These are phyloP conservation scores for Euphorbia schlechtendalii DNA, from an alignment of 441 rosid genomes.

Conservation along the genomic window DNA sequence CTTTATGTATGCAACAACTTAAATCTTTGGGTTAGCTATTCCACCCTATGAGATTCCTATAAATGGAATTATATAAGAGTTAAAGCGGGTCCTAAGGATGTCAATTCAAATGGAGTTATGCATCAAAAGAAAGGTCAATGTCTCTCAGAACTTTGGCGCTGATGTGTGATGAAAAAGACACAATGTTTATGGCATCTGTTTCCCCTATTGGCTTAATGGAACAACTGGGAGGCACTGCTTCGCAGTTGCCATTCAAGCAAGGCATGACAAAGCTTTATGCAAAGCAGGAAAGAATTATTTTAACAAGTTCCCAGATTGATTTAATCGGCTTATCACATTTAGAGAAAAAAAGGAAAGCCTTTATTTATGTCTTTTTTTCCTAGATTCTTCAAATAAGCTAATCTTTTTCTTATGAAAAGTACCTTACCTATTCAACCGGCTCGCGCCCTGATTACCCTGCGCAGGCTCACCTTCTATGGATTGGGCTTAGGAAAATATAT, in stretches of 20 bases:
- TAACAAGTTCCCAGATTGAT: constrained; percentile 86
- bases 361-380: too few species aligned
- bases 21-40: too few species aligned
- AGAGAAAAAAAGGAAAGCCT: constrained; percentile 80
- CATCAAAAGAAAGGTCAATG: constrained; percentile 64
- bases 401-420: too few species aligned
- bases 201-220: constrained; percentile 52
- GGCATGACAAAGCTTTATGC: constrained; percentile 58
- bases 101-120: too few species aligned
- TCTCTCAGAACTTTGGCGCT: constrained; percentile 97
- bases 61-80: too few species aligned
- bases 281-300: constrained; percentile 77
- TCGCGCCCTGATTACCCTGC: too few species aligned
- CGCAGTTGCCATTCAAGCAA: constrained; percentile 49
- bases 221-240: constrained; percentile 33
- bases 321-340: constrained; percentile 70
- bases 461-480: too few species aligned
- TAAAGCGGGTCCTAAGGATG: constrained; percentile 43
- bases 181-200: constrained; percentile 54
- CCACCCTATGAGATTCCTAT: too few species aligned
- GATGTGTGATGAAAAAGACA: constrained; percentile 92
- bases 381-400: too few species aligned
- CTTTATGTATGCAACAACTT: too few species aligned
- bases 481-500: too few species aligned
- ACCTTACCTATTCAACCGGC: too few species aligned